phyloP scores from a whole-genome alignment of 352 stramenopile genomes.

The Phytopythium sindhum region DNA sequence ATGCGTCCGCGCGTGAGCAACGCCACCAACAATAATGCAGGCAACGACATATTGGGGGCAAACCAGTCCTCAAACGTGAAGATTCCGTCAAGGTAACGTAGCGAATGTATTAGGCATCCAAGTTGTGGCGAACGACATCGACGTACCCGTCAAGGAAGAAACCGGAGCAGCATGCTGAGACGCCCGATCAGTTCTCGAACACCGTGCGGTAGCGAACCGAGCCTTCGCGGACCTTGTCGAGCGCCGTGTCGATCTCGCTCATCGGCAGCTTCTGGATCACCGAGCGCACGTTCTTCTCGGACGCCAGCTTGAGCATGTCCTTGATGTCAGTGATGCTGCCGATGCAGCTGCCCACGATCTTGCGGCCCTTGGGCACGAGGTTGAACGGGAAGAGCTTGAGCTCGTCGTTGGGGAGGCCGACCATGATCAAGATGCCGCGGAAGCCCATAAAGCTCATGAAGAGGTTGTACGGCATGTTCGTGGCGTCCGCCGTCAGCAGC shows the following conservation, averaged over 20 bases:
- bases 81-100: too few species aligned
- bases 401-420: slow-evolving; percentile 25
- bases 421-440: slow-evolving; percentile 27
- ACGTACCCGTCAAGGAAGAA: too few species aligned
- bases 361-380: slow-evolving; percentile 26
- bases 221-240: slow-evolving; percentile 30
- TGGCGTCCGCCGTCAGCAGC: slow-evolving; percentile 28
- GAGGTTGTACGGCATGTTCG: slow-evolving; percentile 28
- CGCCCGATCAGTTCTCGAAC: background rate
- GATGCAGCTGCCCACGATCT: slow-evolving; percentile 57
- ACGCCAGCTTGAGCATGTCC: slow-evolving; percentile 79
- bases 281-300: slow-evolving; percentile 48
- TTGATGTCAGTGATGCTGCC: slow-evolving; percentile 67
- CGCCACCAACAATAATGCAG: background rate
- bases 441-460: slow-evolving; percentile 16
- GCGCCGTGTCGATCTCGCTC: slow-evolving; percentile 32
- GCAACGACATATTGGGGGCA: background rate
- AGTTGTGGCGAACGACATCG: background rate
- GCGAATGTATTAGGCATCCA: too few species aligned
- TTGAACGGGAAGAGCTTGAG: slow-evolving; percentile 41
- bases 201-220: slow-evolving; percentile 18
- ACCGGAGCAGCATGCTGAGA: background rate
- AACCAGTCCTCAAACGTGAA: background rate
- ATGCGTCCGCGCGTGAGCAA: background rate
- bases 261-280: slow-evolving; percentile 47